These are phyloP conservation scores for Plasmodium vivax DNA, from an alignment of 169 alveolate species.

Conservation along the genomic window DNA sequence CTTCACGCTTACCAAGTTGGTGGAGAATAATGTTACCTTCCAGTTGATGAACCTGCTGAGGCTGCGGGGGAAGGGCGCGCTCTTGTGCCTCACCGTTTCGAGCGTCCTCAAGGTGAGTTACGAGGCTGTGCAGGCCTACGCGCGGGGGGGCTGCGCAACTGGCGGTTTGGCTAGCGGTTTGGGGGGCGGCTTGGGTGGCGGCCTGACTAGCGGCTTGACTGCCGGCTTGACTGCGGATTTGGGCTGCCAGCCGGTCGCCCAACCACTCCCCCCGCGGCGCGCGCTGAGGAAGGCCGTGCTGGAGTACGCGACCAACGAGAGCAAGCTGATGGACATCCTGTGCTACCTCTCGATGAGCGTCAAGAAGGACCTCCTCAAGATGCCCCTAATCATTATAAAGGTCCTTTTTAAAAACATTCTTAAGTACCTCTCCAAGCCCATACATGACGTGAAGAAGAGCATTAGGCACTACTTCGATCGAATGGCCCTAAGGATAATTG, in stretches of 20 bases:
- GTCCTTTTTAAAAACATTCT: slow-evolving; percentile 28
- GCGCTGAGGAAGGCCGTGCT: slow-evolving; percentile 3
- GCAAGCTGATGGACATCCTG: background rate
- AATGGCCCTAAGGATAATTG: slow-evolving; percentile 30
- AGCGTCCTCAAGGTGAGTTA: slow-evolving; percentile 21
- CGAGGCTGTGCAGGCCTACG: background rate
- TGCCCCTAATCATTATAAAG: slow-evolving; percentile 35
- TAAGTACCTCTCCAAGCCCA: slow-evolving; percentile 33
- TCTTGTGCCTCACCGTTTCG: slow-evolving; percentile 36
- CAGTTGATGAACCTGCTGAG: slow-evolving; percentile 24
- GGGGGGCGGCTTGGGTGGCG: background rate
- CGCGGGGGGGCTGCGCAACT: background rate
- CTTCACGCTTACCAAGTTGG: background rate
- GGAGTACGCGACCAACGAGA: slow-evolving; percentile 25
- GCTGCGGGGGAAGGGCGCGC: slow-evolving; percentile 13
- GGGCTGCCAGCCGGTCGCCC: background rate
- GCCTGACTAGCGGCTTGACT: background rate
- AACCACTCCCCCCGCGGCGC: background rate
- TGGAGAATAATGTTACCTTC: slow-evolving; percentile 26
- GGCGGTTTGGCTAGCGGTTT: background rate
- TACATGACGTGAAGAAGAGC: slow-evolving; percentile 64
- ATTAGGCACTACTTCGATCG: slow-evolving; percentile 16
- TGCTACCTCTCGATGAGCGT: background rate
- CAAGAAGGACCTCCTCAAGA: background rate
- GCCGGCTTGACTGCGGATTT: too few species aligned